These are phyloP conservation scores for Aegilops bicornis DNA, from an alignment of 176 grass and related monocot species.

Conservation along the genomic window DNA sequence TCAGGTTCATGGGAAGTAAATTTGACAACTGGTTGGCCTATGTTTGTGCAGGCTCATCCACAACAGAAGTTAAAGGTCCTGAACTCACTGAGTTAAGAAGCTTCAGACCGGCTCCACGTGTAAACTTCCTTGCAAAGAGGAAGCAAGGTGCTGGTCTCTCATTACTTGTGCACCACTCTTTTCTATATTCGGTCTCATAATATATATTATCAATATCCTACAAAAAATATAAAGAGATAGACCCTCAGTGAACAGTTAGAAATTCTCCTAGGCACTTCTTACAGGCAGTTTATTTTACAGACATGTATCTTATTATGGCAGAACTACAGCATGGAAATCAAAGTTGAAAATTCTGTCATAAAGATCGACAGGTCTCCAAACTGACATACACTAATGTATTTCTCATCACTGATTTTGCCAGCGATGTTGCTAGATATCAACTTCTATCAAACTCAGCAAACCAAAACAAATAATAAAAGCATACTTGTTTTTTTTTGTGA, in stretches of 20 bases:
- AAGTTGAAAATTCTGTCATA: slow-evolving; percentile 2
- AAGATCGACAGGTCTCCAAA: neutral
- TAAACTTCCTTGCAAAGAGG: slow-evolving; percentile 97
- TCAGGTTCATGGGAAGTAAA: neutral
- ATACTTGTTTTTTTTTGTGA: slow-evolving; percentile 3
- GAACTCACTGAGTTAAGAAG: slow-evolving; percentile 75
- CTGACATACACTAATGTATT: neutral
- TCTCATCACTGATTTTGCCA: neutral
- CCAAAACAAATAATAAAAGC: neutral
- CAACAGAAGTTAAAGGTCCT: neutral
- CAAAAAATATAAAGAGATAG: slow-evolving; percentile 25
- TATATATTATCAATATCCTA: slow-evolving; percentile 94
- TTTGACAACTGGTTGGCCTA: neutral
- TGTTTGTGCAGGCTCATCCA: neutral
- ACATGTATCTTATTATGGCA: neutral
- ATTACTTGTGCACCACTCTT: slow-evolving; percentile 86
- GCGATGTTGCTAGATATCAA: neutral
- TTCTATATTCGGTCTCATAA: slow-evolving; percentile 94
- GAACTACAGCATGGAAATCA: neutral
- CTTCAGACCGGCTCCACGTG: slow-evolving; percentile 69
- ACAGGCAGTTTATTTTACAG: slow-evolving; percentile 1
- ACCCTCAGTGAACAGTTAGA: slow-evolving; percentile 19
- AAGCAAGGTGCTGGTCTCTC: slow-evolving; percentile 80
- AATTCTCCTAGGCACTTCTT: slow-evolving; percentile 3
- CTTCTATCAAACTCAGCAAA: slow-evolving; percentile 7